These are phyloP conservation scores for Tetracladium setigerum DNA, from an alignment of 495 filamentous ascomycete genomes.

Conservation along the genomic window DNA sequence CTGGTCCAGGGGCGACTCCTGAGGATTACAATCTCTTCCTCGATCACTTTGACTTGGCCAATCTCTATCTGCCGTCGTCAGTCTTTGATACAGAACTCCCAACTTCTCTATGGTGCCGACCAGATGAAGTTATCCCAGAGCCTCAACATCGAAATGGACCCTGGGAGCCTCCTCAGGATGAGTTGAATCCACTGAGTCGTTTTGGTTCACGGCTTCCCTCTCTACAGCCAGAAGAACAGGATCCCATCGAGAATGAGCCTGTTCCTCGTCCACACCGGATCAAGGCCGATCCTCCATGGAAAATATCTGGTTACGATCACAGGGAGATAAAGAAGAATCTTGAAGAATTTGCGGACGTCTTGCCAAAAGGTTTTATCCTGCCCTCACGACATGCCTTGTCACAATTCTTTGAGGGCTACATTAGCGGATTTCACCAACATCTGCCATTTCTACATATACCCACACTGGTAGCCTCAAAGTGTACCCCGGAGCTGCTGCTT, in stretches of 20 bases:
- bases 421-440: slow-evolving; percentile 61
- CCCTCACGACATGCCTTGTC: slow-evolving; percentile 57
- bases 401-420: slow-evolving; percentile 57
- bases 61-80: slow-evolving; percentile 38
- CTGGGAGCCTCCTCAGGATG: slow-evolving; percentile 16
- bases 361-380: slow-evolving; percentile 60
- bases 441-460: slow-evolving; percentile 63
- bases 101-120: slow-evolving; percentile 36
- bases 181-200: slow-evolving; percentile 49
- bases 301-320: slow-evolving; percentile 57
- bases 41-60: slow-evolving; percentile 37
- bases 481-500: slow-evolving; percentile 52
- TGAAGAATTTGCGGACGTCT: slow-evolving; percentile 56
- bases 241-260: slow-evolving; percentile 39
- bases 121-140: slow-evolving; percentile 4
- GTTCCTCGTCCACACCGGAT: slow-evolving; percentile 33
- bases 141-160: slow-evolving; percentile 19
- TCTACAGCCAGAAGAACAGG: slow-evolving; percentile 54
- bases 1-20: slow-evolving; percentile 26
- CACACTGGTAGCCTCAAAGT: slow-evolving; percentile 45
- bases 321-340: slow-evolving; percentile 54
- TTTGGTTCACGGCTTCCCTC: slow-evolving; percentile 65
- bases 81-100: slow-evolving; percentile 39
- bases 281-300: slow-evolving; percentile 44
- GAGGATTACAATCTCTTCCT: slow-evolving; percentile 46